Conservation (phyloP, 305 asterid genomes). For the Lippia alba region DNA sequence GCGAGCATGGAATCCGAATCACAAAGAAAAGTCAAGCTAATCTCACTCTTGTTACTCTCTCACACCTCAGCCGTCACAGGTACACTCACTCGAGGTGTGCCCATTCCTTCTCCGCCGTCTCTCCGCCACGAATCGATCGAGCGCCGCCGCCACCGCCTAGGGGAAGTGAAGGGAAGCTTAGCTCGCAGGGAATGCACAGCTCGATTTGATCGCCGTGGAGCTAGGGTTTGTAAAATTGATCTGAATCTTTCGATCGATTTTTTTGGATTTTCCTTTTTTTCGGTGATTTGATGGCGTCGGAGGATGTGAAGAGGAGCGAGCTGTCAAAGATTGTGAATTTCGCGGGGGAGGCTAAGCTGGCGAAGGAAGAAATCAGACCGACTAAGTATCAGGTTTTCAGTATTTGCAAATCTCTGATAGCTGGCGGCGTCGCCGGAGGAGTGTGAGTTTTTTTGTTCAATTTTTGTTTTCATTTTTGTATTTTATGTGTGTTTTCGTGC, state of each 20-base stretch:
- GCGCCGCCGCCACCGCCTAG: conserved; percentile 10
- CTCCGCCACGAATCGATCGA: conserved; percentile 7
- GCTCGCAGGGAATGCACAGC: conserved; percentile 18
- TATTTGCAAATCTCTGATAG: conserved; percentile 84
- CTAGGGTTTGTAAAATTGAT: conserved; percentile 31
- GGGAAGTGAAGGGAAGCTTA: conserved; percentile 13
- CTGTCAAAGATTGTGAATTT: conserved; percentile 86
- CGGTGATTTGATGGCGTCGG: conserved; percentile 73
- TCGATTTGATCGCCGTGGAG: conserved; percentile 32
- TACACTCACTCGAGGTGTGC: conserved; percentile 31
- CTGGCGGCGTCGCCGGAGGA: conserved; percentile 98
- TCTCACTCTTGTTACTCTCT: neutral
- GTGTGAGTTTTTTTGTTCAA: conserved; percentile 56
- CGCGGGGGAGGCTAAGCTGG: conserved; percentile 97
- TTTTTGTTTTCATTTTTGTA: neutral
- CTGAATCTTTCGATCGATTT: conserved; percentile 19
- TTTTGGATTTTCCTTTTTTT: neutral
- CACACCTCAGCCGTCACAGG: conserved; percentile 29
- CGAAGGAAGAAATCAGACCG: conserved; percentile 82
- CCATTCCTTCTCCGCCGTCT: neutral
- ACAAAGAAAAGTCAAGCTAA: neutral
- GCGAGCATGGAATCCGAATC: neutral
- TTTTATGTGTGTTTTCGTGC: neutral
- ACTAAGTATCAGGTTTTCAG: conserved; percentile 62
- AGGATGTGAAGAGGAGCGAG: conserved; percentile 83